Evolutionary conservation across 495 filamentous ascomycete genomes (phyloP), one percentile per base, ranked within the genome.

Genomic region (Zalerion maritima): DNA sequence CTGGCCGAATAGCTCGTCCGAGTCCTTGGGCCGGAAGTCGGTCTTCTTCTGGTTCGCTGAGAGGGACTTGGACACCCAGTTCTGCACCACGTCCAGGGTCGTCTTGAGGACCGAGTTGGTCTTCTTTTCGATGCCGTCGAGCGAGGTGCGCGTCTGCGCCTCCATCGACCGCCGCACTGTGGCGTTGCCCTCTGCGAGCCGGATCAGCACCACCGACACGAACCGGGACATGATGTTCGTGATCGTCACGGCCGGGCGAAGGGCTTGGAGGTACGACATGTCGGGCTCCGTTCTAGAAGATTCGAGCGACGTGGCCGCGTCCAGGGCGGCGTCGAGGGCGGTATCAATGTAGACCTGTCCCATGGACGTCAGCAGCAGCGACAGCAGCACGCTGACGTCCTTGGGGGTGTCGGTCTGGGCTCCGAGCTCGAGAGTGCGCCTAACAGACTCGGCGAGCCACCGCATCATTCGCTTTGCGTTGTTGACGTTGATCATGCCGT

Each of bases 361-460:
- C 79, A 94, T 89, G 36, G 80, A 78, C 10, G 74, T 71, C 14
- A 94, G 67, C 1, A 99, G 70, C 5, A 96, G 71, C 48, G 76
- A 79, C 22, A 94, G 60, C 11, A 94, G 64, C 34, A 81, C 73
- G n/a, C 73, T 71, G 22, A 96, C 81, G 53, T 99, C 91, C 52
- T 89, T 96, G 16, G 89, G 83, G 6, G 83, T 93, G 37, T 96
- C 91, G 37, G 67, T 81, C 24, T 71, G 73, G 14, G 79, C 78
- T 19, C 78, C 81, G 23, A 99, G 63, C 46, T 99, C 91, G 18
- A 99, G 64, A 0, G 81, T 80, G 37, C 91, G 64, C n/a, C 87
- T 81, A 28, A 99, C 86, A 31, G 78, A 84, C 56, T 99, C 91
- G 17, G 91, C 89, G 16, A 99, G 64, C 91, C 91, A 99, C 42